A percentile compares a stretch with the other conserved stretches of the same genome.
Evolutionary conservation across 169 alveolate genomes (phyloP).

Genomic region (Plasmodium coatneyi): DNA sequence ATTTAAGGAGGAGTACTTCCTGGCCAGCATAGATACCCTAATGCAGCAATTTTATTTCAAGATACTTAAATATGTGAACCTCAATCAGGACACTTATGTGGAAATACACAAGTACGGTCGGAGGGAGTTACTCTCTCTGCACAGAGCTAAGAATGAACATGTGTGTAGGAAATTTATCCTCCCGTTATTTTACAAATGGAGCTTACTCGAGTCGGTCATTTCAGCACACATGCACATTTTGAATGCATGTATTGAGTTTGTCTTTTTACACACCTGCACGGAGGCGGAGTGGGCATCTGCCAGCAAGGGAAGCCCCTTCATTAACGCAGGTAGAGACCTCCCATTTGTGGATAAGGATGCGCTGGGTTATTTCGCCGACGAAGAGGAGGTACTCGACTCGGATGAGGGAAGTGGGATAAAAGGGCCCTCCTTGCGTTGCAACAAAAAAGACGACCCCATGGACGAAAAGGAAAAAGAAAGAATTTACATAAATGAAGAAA

Average conservation of each 20-base stretch:
- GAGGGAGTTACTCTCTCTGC: slow-evolving; percentile 10
- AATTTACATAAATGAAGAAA: slow-evolving; percentile 6
- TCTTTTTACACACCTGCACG: not conserved
- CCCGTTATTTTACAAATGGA: slow-evolving; percentile 59
- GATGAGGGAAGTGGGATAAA: not conserved
- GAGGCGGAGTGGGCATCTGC: not conserved
- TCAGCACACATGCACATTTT: slow-evolving; percentile 4
- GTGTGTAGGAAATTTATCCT: slow-evolving; percentile 19
- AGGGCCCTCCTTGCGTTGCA: not conserved
- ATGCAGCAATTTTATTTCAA: slow-evolving; percentile 69
- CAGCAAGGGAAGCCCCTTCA: not conserved
- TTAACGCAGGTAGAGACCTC: not conserved
- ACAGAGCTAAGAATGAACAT: slow-evolving; percentile 36
- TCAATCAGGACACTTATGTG: slow-evolving; percentile 35
- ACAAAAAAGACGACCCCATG: not conserved
- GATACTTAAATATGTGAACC: slow-evolving; percentile 40
- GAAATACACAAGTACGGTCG: slow-evolving; percentile 31
- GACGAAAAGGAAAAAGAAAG: not conserved
- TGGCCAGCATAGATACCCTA: slow-evolving; percentile 50
- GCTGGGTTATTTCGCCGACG: not conserved
- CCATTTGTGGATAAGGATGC: not conserved
- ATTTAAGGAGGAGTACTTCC: slow-evolving; percentile 37
- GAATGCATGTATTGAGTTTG: slow-evolving; percentile 26
- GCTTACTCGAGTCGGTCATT: slow-evolving; percentile 1
- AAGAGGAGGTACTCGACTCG: not conserved